Evolutionary conservation across 1,284 basidiomycete genomes (phyloP).

Genomic region (Ganoderma sinense): DNA sequence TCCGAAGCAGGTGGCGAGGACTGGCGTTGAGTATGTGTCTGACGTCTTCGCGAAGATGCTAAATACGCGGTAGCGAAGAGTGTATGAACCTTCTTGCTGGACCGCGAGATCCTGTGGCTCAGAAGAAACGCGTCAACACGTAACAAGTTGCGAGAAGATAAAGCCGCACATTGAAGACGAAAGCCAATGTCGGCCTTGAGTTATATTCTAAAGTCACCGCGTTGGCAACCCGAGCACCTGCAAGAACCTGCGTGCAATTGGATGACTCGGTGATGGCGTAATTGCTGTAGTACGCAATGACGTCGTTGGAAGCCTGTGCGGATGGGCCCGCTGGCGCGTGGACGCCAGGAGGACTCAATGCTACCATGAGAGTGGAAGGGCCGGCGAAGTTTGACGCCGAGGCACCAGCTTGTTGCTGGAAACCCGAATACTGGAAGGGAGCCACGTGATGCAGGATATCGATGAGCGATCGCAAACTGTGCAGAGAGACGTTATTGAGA

Average conservation of each 20-base stretch:
- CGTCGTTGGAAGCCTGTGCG: slow-evolving; percentile 30
- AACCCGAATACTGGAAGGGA: neutral
- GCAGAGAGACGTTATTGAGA: neutral
- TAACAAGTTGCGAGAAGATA: neutral
- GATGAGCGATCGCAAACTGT: neutral
- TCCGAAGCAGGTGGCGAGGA: slow-evolving; percentile 77
- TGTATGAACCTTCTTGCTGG: slow-evolving; percentile 36
- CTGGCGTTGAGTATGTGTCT: slow-evolving; percentile 46
- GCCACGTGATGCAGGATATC: neutral
- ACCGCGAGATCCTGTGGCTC: slow-evolving; percentile 37
- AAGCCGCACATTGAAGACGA: slow-evolving; percentile 70
- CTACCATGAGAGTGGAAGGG: slow-evolving; percentile 2
- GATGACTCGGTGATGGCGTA: slow-evolving; percentile 54
- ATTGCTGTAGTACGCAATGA: slow-evolving; percentile 49
- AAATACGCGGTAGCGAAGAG: slow-evolving; percentile 38
- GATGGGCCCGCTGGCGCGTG: slow-evolving; percentile 3
- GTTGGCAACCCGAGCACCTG: slow-evolving; percentile 72
- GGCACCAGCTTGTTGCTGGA: neutral
- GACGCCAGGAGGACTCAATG: neutral
- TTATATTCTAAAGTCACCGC: slow-evolving; percentile 64
- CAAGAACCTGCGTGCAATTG: slow-evolving; percentile 62
- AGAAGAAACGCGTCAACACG: neutral
- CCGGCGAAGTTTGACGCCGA: neutral
- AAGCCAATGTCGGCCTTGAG: slow-evolving; percentile 65
- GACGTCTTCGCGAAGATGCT: slow-evolving; percentile 30